A percentile compares a stretch with the other conserved stretches of the same genome.
Conservation (phyloP, 2,329 filamentous ascomycete species). For the Rhytidhysteron rufulum region DNA sequence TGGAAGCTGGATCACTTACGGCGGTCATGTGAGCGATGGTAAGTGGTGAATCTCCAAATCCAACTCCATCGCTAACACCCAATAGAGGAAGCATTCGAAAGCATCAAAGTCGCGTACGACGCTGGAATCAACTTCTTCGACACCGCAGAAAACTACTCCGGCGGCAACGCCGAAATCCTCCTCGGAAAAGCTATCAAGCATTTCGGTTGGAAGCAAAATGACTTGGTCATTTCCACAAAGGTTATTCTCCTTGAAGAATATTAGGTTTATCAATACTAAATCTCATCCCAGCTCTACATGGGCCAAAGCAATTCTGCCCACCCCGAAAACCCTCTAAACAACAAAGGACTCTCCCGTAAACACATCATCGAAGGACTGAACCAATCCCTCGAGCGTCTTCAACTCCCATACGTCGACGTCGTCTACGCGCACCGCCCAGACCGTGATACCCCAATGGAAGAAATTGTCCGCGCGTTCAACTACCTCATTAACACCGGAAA, state of each 20-base stretch:
- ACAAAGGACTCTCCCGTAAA: slow-evolving; percentile 65
- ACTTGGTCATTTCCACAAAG: slow-evolving; percentile 55
- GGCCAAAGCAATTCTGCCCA: slow-evolving; percentile 46
- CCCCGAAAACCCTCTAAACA: slow-evolving; percentile 54
- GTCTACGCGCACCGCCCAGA: slow-evolving; percentile 69
- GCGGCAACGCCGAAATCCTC: slow-evolving; percentile 51
- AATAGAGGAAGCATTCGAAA: slow-evolving; percentile 43
- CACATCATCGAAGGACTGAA: slow-evolving; percentile 66
- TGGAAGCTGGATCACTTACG: slow-evolving; percentile 63
- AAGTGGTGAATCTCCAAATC: slow-evolving; percentile 6
- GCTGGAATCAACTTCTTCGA: slow-evolving; percentile 57
- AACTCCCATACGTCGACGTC: slow-evolving; percentile 63
- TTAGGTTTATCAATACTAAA: slow-evolving; percentile 42
- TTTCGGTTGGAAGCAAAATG: slow-evolving; percentile 54
- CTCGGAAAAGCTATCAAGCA: slow-evolving; percentile 57
- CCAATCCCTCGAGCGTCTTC: slow-evolving; percentile 55
- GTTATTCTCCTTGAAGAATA: slow-evolving; percentile 23
- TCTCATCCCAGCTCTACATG: slow-evolving; percentile 64
- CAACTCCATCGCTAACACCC: slow-evolving; percentile 1
- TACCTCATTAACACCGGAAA: slow-evolving; percentile 65
- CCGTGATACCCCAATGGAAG: slow-evolving; percentile 65
- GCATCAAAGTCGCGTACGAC: slow-evolving; percentile 51
- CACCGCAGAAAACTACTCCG: slow-evolving; percentile 51
- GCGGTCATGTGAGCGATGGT: slow-evolving; percentile 68
- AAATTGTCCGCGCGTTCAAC: slow-evolving; percentile 69